Base-by-base conservation (phyloP, 2,329 filamentous ascomycete genomes). In the Dactylella cylindrospora region DNA sequence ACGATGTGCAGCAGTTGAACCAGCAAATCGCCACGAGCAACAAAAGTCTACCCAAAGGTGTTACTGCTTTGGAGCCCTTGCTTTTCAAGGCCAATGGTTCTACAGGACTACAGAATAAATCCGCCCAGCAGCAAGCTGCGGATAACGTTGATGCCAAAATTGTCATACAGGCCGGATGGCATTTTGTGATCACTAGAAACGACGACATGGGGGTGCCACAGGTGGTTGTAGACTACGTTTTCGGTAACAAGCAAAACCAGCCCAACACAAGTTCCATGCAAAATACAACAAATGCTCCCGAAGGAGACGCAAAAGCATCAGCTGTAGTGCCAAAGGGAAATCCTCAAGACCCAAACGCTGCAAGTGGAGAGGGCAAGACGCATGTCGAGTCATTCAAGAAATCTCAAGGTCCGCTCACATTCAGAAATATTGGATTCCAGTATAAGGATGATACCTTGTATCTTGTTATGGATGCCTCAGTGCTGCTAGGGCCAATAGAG, bases 401-500 rank as follows among this genome's bases (percentile, higher is more conserved):
- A 61, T 69, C 57, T 23, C 19, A 65, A 1, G 70, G 72, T 1
- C 68, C 71, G 0, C 46, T 76, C 0, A 65, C 68, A 0, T 71
- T 76, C 43, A 68, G 57, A 40, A 73, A 72, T 36, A 61, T 76
- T 15, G 70, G 70, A 1, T 67, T 76, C 39, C 69, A 73, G 46
- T 75, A 72, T 64, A 67, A 67, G n/a, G 61, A 69, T 26, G 66
- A 70, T 8, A 62, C 13, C 3, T 65, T 75, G 0, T 49, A 19
- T 2, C 53, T 76, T 17, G 65, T 65, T 5, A 67, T 76, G 8
- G 68, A 73, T 22, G 74, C 72, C 1, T 70, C 69, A 0, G 65
- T 76, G 28, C 59, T 67, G 4, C 60, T 76, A 3, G 74, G 73
- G 0, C 74, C 74, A 2, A 29, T 76, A 0, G 70, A 64, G 1